Conservation (phyloP, 768 basidiomycete genomes). For the Tremella mesenterica region DNA sequence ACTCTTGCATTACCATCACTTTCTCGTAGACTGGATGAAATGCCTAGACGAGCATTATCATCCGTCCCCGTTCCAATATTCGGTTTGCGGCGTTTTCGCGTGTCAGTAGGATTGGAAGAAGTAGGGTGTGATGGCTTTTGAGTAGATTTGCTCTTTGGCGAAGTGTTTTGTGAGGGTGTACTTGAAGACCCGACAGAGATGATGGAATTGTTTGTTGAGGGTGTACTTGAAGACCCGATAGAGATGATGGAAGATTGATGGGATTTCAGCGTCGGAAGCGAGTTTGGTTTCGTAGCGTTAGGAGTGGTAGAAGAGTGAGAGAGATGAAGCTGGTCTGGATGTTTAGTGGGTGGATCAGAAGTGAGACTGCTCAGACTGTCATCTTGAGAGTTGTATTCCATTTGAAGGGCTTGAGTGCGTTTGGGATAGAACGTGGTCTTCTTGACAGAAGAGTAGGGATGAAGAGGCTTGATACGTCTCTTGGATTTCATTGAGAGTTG, state of each 20-base stretch:
- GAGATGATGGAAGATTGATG: not conserved
- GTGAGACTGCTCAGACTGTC: too few species aligned
- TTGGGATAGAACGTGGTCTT: too few species aligned
- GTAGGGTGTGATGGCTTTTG: not conserved
- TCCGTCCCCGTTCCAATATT: not conserved
- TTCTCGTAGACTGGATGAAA: not conserved
- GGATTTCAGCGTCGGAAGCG: too few species aligned
- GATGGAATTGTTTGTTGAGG: not conserved
- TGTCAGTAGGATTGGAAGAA: not conserved
- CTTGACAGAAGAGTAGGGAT: too few species aligned
- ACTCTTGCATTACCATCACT: conserved; percentile 2
- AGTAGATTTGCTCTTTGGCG: not conserved
- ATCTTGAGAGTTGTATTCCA: too few species aligned
- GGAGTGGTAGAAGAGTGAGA: too few species aligned
- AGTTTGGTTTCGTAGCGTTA: too few species aligned
- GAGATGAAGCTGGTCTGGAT: too few species aligned
- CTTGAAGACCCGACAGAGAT: not conserved
- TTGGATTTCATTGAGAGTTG: too few species aligned
- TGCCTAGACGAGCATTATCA: not conserved
- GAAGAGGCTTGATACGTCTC: too few species aligned
- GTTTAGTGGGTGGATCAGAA: too few species aligned
- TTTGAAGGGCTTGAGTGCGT: too few species aligned
- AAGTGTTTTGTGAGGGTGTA: not conserved
- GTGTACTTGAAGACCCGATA: not conserved
- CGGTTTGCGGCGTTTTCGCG: not conserved